A percentile compares a stretch with the other conserved stretches of the same genome.
Evolutionary conservation across 805 yeast genomes (phyloP).

Genomic region (Kazachstania psychrophila): DNA sequence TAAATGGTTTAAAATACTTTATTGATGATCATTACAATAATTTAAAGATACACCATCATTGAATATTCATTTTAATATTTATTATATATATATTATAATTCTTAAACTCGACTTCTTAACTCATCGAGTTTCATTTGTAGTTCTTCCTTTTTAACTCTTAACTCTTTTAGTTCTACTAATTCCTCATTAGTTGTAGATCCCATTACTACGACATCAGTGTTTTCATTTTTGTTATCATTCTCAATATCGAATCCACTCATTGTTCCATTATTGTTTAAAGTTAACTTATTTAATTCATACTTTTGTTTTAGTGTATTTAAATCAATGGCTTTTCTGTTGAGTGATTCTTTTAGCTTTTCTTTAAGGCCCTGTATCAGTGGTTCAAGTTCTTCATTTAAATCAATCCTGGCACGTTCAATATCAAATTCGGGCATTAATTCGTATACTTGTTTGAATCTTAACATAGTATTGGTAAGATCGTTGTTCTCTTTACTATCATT

Average conservation of each 20-base stretch:
- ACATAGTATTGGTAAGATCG: constrained; percentile 17
- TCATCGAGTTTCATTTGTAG: constrained; percentile 11
- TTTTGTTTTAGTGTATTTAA: constrained; percentile 24
- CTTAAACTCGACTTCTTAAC: not conserved
- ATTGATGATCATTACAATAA: constrained; percentile 5
- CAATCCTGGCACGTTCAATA: constrained; percentile 27
- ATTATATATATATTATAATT: not conserved
- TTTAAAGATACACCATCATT: constrained; percentile 2
- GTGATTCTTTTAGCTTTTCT: constrained; percentile 21
- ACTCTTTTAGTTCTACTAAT: constrained; percentile 19
- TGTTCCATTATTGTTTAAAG: constrained; percentile 14
- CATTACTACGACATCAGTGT: constrained; percentile 25
- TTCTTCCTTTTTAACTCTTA: constrained; percentile 18
- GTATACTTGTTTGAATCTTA: constrained; percentile 22
- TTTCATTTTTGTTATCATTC: constrained; percentile 9
- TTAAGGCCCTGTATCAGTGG: constrained; percentile 23
- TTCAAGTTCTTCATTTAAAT: constrained; percentile 26
- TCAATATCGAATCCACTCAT: constrained; percentile 1
- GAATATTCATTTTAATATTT: not conserved
- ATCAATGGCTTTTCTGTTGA: constrained; percentile 22
- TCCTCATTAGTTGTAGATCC: constrained; percentile 28
- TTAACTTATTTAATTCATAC: constrained; percentile 21
- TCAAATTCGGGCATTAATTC: constrained; percentile 29
- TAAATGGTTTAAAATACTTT: constrained; percentile 44
- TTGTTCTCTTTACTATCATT: constrained; percentile 15